phyloP scores from a whole-genome alignment of 352 stramenopile genomes.

The Phytophthora litchii region DNA sequence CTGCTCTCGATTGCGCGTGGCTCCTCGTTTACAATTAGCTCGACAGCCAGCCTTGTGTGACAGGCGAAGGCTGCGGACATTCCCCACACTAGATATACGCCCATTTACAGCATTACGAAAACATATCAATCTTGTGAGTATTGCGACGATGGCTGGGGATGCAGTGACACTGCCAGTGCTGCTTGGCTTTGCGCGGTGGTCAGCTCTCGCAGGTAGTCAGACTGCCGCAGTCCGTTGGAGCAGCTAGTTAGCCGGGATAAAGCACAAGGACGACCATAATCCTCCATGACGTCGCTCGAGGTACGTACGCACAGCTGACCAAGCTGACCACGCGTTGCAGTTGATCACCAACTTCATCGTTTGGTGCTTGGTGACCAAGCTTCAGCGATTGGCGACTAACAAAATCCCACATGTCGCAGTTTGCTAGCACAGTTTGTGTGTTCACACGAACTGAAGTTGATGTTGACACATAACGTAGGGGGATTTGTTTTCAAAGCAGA shows the following conservation, averaged over 20 bases:
- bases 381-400: constrained; percentile 21
- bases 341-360: no score
- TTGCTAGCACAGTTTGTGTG: constrained; percentile 11
- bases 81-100: no score
- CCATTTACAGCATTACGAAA: not conserved
- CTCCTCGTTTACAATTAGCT: constrained; percentile 23
- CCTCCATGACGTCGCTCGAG: no score
- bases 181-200: constrained; percentile 19
- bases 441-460: constrained; percentile 12
- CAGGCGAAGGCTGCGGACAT: not conserved
- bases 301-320: no score
- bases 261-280: no score
- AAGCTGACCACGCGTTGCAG: no score
- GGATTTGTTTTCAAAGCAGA: constrained; percentile 1
- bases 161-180: no score
- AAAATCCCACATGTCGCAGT: constrained; percentile 19
- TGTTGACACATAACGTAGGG: not conserved
- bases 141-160: not conserved
- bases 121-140: not conserved
- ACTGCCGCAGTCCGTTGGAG: no score
- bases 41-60: not conserved
- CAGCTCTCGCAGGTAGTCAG: not conserved
- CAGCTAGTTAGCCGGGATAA: no score
- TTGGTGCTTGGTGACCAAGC: no score
- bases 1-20: constrained; percentile 22